Base-by-base conservation (phyloP, 208 protist genomes). In the Trypanosoma brucei region DNA sequence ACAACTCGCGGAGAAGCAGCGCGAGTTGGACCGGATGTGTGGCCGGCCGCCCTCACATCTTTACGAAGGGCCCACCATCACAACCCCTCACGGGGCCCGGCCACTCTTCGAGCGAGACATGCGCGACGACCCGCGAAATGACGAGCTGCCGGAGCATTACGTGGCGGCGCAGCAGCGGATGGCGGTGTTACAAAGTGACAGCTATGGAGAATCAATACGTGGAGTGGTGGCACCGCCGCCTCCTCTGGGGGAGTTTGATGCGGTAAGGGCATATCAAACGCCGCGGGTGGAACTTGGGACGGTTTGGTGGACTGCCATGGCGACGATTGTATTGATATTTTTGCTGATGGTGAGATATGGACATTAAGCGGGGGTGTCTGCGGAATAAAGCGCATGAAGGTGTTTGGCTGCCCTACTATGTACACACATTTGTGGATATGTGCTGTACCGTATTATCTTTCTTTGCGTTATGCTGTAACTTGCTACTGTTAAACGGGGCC, bases 211-310 rank as follows among this genome's bases (percentile, higher is more conserved):
- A 39, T 57, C 68, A 3, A 68, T 76, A 42, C 72, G 83, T 13
- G 78, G 76, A 3, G 49, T 90, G 33, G 78, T 90, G 7, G 68
- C 80, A 22, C 83, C 83, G 51, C 83, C 83, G 9, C 83, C 83
- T 8, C 80, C 75, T 9, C 48, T 59, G 9, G 57, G 70, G 22
- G 22, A 22, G 33, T 53, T 62, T 4, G 37, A 72, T 22, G 68
- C 65, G 13, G 72, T 71, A 11, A 55, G 55, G 4, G 68, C 59
- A 30, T 89, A 77, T 45, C 59, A 22, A 9, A 53, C 51, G 31
- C 78, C 75, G 3, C 70, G 62, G 3, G 72, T 81, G 36, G 64
- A 76, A 3, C 70, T 88, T 3, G 67, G 64, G 14, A 59, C 61
- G 34, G 7, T 51, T 3, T 88, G 78, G 78, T 88, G 78, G 78